Base-by-base conservation (phyloP, 768 basidiomycete genomes). In the Dioszegia hungarica region DNA sequence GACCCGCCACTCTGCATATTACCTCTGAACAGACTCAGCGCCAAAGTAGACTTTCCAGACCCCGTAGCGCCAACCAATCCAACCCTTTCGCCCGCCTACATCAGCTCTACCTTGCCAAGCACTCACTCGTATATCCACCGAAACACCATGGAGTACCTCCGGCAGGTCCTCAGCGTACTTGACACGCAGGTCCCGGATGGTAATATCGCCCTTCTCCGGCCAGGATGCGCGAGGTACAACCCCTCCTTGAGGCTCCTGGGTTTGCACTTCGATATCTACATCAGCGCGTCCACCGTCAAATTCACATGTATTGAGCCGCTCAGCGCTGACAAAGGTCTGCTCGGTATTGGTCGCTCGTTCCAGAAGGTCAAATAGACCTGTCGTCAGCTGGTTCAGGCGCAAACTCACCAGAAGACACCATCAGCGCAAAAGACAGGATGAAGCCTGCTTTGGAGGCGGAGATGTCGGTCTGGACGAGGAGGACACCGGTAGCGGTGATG, bases 31-130 rank as follows among this genome's bases (percentile, higher is more conserved):
- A 77, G 55, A 10, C 61, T 61, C 20, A 74, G 56, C 2, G 74
- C 74, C n/a, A 75, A 54, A 14, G 73, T 76, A 5, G 64, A 63
- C 33, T 73, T 72, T 4, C 74, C 71, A 8, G 64, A 62, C 4
- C 67, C 66, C 22, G 74, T 75, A 1, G 72, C 54, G 0, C 76
- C 76, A 15, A 73, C 72, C 3, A 77, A 39, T 5, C 72, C 73
- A 10, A 76, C 63, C 15, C 74, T 60, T 41, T 66, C 56, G 0
- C 75, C 74, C 20, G 70, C 60, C 66, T 69, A 39, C 8, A 37
- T 56, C 20, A 57, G 55, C 56, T 44, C 36, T 28, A 17, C 29
- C 11, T n/a, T 6, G 11, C 27, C 15, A 9, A 12, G 19, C 9
- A 8, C 66, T 48, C 38, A 71, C 72, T 40, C 68, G 45, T n/a